Conservation (phyloP, 192 early-diverging fungal genomes). For the Backusella australiensis region DNA sequence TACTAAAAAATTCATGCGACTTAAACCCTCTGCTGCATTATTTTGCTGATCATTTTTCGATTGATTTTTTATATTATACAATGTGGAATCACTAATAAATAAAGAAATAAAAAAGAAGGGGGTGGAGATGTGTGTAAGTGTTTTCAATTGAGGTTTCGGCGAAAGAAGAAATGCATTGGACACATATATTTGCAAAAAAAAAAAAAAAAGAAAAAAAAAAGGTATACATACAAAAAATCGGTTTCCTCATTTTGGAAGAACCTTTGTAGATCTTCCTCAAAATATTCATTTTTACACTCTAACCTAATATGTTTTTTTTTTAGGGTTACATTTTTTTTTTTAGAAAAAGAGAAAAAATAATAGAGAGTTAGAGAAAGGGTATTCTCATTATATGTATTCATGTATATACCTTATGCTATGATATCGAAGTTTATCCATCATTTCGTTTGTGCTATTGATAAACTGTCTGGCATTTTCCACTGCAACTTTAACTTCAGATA, state of each 20-base stretch:
- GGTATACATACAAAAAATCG: background rate
- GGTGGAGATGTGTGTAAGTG: background rate
- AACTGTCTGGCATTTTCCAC: constrained; percentile 1
- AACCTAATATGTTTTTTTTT: background rate
- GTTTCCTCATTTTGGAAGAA: background rate
- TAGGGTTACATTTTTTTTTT: background rate
- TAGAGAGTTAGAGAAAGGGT: background rate
- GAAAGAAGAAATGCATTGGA: background rate
- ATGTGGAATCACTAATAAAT: background rate
- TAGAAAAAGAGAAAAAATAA: background rate
- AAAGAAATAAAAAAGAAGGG: background rate
- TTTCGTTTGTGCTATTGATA: constrained; percentile 1
- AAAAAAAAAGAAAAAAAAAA: background rate
- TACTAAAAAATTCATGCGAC: background rate
- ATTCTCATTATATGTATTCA: background rate
- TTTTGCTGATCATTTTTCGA: background rate
- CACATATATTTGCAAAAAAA: background rate
- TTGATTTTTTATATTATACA: background rate
- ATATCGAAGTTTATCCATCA: constrained; percentile 7
- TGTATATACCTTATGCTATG: background rate
- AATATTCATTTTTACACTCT: constrained; percentile 9
- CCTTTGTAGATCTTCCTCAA: background rate
- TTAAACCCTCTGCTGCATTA: background rate
- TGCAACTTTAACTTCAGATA: constrained; percentile 4
- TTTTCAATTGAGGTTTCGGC: background rate